Conservation (phyloP, 1,139 yeast genomes). For the Yamadazyma aaseri region DNA sequence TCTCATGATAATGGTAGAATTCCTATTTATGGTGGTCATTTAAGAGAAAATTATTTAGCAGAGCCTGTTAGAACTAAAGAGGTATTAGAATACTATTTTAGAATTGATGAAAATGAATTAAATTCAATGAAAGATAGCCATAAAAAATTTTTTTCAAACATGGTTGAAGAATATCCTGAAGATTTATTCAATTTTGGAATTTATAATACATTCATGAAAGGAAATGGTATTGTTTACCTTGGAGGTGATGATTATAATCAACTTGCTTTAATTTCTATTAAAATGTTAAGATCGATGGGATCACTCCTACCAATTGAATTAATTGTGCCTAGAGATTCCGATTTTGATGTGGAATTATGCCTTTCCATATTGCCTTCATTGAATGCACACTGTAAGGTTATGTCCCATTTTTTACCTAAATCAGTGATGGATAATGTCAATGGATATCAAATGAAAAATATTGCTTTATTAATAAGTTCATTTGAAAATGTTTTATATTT, state of each 20-base stretch:
- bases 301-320: conserved; percentile 60
- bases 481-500: conserved; percentile 33
- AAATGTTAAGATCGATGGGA: conserved; percentile 52
- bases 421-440: conserved; percentile 18
- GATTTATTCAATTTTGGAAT: conserved; percentile 20
- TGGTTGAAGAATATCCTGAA: conserved; percentile 24
- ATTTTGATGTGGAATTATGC: conserved; percentile 34
- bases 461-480: conserved; percentile 34
- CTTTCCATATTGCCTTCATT: conserved; percentile 26
- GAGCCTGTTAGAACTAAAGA: conserved; percentile 31
- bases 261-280: conserved; percentile 53
- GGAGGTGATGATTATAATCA: conserved; percentile 64
- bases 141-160: conserved; percentile 16
- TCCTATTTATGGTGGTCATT: conserved; percentile 36
- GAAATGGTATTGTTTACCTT: conserved; percentile 59
- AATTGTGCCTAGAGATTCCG: conserved; percentile 28
- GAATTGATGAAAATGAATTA: conserved; percentile 22
- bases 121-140: conserved; percentile 22
- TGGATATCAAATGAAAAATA: conserved; percentile 34
- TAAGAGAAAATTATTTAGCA: conserved; percentile 29
- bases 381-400: conserved; percentile 32
- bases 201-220: conserved; percentile 33
- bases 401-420: conserved; percentile 31
- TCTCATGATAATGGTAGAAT: conserved; percentile 26
- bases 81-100: conserved; percentile 21